These are phyloP conservation scores for Peltaster fructicola DNA, from an alignment of 2,329 filamentous ascomycete genomes.

Conservation along the genomic window DNA sequence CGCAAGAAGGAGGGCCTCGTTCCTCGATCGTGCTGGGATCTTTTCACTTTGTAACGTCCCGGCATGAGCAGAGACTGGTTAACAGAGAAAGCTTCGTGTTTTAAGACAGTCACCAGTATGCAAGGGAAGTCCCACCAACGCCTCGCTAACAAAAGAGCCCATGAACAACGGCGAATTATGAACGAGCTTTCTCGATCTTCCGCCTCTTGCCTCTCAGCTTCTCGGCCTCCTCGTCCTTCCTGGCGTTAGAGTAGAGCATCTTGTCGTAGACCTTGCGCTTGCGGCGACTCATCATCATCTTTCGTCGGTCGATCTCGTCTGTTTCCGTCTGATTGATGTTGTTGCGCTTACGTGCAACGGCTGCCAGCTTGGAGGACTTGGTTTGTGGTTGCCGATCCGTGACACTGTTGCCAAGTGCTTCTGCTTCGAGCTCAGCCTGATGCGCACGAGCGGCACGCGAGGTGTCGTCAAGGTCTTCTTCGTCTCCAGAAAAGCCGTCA, in stretches of 20 bases:
- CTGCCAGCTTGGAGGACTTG: conserved; percentile 42
- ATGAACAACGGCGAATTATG: too few species aligned
- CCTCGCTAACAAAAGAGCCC: too few species aligned
- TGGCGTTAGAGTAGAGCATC: conserved; percentile 90
- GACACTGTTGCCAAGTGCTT: conserved; percentile 48
- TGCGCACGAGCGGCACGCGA: conserved; percentile 48
- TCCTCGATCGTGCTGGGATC: too few species aligned
- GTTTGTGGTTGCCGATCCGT: conserved; percentile 32
- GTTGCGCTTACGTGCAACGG: conserved; percentile 48
- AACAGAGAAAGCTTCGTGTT: too few species aligned
- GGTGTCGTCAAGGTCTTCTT: conserved; percentile 29
- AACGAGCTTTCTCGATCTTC: conserved; percentile 67
- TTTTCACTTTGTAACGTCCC: too few species aligned
- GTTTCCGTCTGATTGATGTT: conserved; percentile 49
- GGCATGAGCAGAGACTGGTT: too few species aligned
- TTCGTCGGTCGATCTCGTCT: conserved; percentile 79
- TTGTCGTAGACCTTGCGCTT: conserved; percentile 96
- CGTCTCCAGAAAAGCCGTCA: conserved; percentile 29
- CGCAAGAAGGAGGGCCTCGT: too few species aligned
- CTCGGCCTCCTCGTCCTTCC: conserved; percentile 79
- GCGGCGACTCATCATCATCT: conserved; percentile 97
- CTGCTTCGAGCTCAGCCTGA: conserved; percentile 83
- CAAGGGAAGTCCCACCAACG: too few species aligned
- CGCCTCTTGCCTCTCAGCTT: conserved; percentile 77
- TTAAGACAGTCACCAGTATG: too few species aligned